These are phyloP conservation scores for Volvariella volvacea DNA, from an alignment of 1,284 basidiomycete genomes.

Conservation along the genomic window DNA sequence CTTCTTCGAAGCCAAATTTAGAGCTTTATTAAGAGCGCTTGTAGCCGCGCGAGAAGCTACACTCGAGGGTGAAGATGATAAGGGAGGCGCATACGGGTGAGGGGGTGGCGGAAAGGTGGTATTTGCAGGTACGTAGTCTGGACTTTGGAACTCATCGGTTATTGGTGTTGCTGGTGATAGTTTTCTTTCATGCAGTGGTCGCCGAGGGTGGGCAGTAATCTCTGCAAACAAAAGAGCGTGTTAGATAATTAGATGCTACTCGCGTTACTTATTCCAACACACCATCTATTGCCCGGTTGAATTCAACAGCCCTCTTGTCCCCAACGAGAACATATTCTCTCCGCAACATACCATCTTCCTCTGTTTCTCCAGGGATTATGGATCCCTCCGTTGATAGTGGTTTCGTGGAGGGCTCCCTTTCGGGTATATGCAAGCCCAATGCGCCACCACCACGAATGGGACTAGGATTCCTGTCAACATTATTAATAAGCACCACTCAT, in stretches of 20 bases:
- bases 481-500: too few species aligned
- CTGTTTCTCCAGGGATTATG: conserved; percentile 73
- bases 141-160: conserved; percentile 30
- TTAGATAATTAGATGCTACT: conserved; percentile 1
- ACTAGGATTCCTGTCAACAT: not conserved
- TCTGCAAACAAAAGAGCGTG: conserved; percentile 35
- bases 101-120: conserved; percentile 67
- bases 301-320: conserved; percentile 69
- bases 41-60: conserved; percentile 50
- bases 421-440: conserved; percentile 2
- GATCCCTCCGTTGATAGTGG: conserved; percentile 57
- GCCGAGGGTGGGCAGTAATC: conserved; percentile 51
- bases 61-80: conserved; percentile 62
- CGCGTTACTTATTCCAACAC: conserved; percentile 12
- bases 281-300: conserved; percentile 76
- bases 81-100: conserved; percentile 38
- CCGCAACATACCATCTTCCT: conserved; percentile 68
- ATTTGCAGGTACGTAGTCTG: conserved; percentile 21
- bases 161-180: conserved; percentile 39
- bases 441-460: not conserved
- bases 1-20: conserved; percentile 87
- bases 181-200: conserved; percentile 49
- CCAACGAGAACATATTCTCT: conserved; percentile 76
- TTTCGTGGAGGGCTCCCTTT: conserved; percentile 15
- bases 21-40: conserved; percentile 78